Percentiles rank a stretch among this genome's conserved stretches.
phyloP scores from a whole-genome alignment of 768 basidiomycete species.

The Rhizopogon rudus region DNA sequence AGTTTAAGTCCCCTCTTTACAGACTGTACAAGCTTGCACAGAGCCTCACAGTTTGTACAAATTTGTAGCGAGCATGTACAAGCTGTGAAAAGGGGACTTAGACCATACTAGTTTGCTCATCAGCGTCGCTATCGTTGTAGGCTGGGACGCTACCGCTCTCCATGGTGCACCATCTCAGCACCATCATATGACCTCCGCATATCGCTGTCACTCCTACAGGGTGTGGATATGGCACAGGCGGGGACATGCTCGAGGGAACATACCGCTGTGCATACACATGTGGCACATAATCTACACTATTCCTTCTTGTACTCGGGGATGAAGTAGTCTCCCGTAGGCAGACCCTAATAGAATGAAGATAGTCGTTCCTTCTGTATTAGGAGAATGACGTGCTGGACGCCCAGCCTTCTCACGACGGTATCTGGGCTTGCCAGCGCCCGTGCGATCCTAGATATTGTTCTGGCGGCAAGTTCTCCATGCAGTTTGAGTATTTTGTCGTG shows the following conservation, averaged over 20 bases:
- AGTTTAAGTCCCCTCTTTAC: too few species aligned
- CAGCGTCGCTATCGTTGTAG: not conserved
- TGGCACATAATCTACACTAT: not conserved
- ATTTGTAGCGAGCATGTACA: not conserved
- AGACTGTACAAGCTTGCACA: too few species aligned
- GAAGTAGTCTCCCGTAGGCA: too few species aligned
- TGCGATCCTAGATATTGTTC: conserved; percentile 69
- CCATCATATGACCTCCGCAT: not conserved
- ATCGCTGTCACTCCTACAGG: not conserved
- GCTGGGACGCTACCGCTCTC: conserved; percentile 7
- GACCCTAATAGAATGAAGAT: too few species aligned
- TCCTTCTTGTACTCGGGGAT: not conserved
- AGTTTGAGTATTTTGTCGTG: conserved; percentile 71
- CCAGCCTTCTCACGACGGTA: conserved; percentile 55
- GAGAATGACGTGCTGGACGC: conserved; percentile 78
- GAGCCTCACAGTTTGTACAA: too few species aligned
- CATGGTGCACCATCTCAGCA: not conserved
- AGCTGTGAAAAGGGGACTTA: too few species aligned
- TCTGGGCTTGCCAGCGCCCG: conserved; percentile 64
- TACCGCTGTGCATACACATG: not conserved
- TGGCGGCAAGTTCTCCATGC: conserved; percentile 68
- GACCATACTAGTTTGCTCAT: not conserved
- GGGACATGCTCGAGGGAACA: not conserved
- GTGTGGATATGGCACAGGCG: not conserved
- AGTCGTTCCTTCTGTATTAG: conserved; percentile 11